These are phyloP conservation scores for Melastoma malabathricum DNA, from an alignment of 345 rosid species.

Conservation along the genomic window DNA sequence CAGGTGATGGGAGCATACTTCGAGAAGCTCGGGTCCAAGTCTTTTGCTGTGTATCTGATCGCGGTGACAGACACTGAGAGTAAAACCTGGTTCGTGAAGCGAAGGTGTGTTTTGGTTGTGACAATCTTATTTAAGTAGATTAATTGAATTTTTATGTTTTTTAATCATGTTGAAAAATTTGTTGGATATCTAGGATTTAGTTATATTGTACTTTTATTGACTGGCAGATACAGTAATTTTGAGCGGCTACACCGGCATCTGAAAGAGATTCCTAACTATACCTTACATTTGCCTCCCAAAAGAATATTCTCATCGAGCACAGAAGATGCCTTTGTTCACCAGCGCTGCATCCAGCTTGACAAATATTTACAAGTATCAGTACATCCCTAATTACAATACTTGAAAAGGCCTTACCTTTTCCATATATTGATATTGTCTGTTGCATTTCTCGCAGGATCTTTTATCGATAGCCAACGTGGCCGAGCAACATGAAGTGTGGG, in stretches of 20 bases:
- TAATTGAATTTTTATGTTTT: neutral
- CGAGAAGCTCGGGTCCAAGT: constrained; percentile 83
- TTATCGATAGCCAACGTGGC: constrained; percentile 94
- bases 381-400: constrained; percentile 9
- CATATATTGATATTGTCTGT: constrained; percentile 8
- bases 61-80: constrained; percentile 79
- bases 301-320: constrained; percentile 98
- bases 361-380: constrained; percentile 65
- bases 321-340: constrained; percentile 93
- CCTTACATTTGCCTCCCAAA: constrained; percentile 93
- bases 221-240: constrained; percentile 85
- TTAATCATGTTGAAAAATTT: constrained; percentile 5
- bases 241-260: constrained; percentile 88
- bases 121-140: neutral
- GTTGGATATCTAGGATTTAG: constrained; percentile 6
- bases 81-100: constrained; percentile 83
- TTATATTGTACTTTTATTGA: constrained; percentile 6
- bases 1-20: constrained; percentile 95
- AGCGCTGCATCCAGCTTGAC: constrained; percentile 97
- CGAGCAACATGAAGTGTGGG: constrained; percentile 99
- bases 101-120: constrained; percentile 53
- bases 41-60: constrained; percentile 97
- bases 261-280: constrained; percentile 93
- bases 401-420: constrained; percentile 6
- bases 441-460: constrained; percentile 54